Conservation (phyloP, 768 basidiomycete genomes). For the Brasilioporus rufonigricans region DNA sequence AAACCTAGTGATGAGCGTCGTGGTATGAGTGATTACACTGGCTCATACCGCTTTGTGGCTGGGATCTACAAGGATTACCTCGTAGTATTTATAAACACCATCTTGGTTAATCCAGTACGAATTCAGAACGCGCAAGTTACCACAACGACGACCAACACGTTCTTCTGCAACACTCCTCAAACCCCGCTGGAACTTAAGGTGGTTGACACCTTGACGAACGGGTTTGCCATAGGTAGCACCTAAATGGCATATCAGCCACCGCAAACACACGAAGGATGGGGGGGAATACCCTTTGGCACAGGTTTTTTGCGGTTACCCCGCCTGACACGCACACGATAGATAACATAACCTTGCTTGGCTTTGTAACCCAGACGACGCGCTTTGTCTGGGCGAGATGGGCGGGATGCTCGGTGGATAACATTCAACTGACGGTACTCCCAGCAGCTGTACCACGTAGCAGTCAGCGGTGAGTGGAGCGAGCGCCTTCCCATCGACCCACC, state of each 20-base stretch:
- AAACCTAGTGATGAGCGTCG: constrained; percentile 13
- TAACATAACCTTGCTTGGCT: constrained; percentile 98
- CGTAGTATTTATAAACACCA: constrained; percentile 98
- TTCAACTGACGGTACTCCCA: constrained; percentile 99
- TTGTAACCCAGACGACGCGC: constrained; percentile 98
- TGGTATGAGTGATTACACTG: not conserved
- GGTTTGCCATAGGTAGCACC: constrained; percentile 99
- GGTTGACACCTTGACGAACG: constrained; percentile 98
- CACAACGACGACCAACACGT: constrained; percentile 94
- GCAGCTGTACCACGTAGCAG: constrained; percentile 51
- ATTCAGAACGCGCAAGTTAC: constrained; percentile 94
- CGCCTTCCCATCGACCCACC: constrained; percentile 46
- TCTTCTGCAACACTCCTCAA: constrained; percentile 95
- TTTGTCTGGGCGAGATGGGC: constrained; percentile 98
- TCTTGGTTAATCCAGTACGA: constrained; percentile 99
- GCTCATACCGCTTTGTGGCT: constrained; percentile 84
- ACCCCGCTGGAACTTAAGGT: constrained; percentile 96
- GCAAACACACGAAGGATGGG: not conserved
- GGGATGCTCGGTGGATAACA: constrained; percentile 96
- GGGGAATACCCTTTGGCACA: constrained; percentile 82
- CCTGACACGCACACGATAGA: constrained; percentile 97
- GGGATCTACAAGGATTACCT: constrained; percentile 97
- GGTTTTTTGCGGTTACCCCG: constrained; percentile 99
- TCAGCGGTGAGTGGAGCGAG: constrained; percentile 2
- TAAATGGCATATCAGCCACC: constrained; percentile 26